Evolutionary conservation across 768 basidiomycete species (phyloP), one percentile per base, ranked within the genome.

Genomic region (Lactarius hatsudake): DNA sequence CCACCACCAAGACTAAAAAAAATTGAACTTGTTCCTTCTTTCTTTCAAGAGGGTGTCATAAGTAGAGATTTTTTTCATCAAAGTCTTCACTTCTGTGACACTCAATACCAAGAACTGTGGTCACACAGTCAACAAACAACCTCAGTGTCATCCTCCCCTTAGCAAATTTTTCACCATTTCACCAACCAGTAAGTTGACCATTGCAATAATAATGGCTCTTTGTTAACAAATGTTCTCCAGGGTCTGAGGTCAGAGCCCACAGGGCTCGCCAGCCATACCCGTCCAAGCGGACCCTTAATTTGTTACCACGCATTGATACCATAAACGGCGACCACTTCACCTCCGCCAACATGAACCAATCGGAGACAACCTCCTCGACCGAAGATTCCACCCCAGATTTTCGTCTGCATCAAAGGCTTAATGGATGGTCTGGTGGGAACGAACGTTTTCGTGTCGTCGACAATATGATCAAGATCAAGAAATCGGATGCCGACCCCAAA

Each of bases 381-480:
- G 53, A 58, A 18, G 30, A 13, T 9, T 4, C 20, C 2, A 15
- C 36, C 9, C 4, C 54, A 8, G 26, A 7, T 23, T 63, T 26
- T 23, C 2, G 5, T 26, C 53, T 53, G n/a, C 5, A 15, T 3
- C n/a, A 8, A 23, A 30, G n/a, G 0, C 3, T 0, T 0, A 3
- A 48, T 6, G 69, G 69, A 10, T 68, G 57, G 40, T 1, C 3
- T 1, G 57, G 61, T 0, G 3, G 0, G 7, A 10, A 20, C 3
- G 0, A 26, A 28, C 4, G 15, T 4, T 63, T 60, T 18, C 9
- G 43, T 5, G 62, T 69, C 1, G 1, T 3, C 7, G 3, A 12
- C 0, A 69, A 63, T 34, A 20, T 69, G 12, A 61, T 69, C 43
- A 56, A 20, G 6, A 68, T 69, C 59, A 69, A 48, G 7, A 1